Base-by-base conservation (phyloP, 2,329 filamentous ascomycete species). In the Colletotrichum navitas region DNA sequence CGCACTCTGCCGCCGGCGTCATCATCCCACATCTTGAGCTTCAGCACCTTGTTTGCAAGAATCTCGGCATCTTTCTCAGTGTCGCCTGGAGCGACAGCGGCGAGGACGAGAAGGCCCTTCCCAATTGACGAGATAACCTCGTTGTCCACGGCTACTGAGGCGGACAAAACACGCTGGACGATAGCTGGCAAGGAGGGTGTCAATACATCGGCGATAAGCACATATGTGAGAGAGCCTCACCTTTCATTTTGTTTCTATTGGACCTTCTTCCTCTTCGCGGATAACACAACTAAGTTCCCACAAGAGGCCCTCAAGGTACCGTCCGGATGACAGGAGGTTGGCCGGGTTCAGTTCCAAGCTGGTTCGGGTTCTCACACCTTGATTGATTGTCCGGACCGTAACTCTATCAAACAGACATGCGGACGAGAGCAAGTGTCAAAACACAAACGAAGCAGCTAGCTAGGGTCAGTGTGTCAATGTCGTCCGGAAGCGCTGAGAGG, bases 141-240 rank as follows among this genome's bases (percentile, higher is more conserved):
- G 78, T 94, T 92, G 79, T 99, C 95, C 63, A 99, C 95, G 1
- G 94, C 96, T 77, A 99, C 96, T 10, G 95, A 98, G 72, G 95
- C 95, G 54, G 95, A 98, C 72, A 97, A 90, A 63, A 99, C 96
- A 75, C 96, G 90, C 83, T 99, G 96, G 64, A 98, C 85, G 72
- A 99, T 93, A 65, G 94, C 96, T 98, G 78, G 64, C 11, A 52
- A 52, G 71, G 71, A 64, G 62, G 72, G 75, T 80, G 59, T 69
- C 16, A 43, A 59, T 12, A 34, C 72, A 72, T 64, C 49, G 34
- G 51, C 18, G 24, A 59, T 49, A 36, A 64, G 74, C 63, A 74
- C 71, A 65, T 56, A 63, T 12, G 61, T 16, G 59, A 58, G 52
- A 56, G 63, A 36, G 54, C 72, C 77, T 67, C 68, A 81, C 82